phyloP scores from a whole-genome alignment of 2,329 filamentous ascomycete species.

The Trichoderma breve region DNA sequence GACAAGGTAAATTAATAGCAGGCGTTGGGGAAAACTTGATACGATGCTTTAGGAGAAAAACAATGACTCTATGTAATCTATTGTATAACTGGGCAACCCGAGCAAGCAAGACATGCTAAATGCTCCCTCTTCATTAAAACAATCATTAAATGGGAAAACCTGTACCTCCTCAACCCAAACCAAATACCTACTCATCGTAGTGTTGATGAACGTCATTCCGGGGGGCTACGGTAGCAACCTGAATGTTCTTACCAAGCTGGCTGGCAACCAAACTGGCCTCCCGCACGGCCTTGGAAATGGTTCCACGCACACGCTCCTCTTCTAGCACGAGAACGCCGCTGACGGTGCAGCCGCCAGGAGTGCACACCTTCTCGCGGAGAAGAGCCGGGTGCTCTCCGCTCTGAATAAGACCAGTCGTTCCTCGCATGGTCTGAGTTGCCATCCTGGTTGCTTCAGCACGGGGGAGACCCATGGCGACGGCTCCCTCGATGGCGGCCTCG shows the following conservation, averaged over 20 bases:
- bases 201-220: conserved; percentile 23
- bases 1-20: neutral
- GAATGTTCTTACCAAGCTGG: conserved; percentile 49
- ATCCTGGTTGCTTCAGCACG: conserved; percentile 70
- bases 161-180: neutral
- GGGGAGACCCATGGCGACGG: conserved; percentile 74
- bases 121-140: neutral
- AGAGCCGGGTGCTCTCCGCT: conserved; percentile 73
- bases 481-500: conserved; percentile 73
- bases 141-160: neutral
- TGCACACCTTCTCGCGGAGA: conserved; percentile 72
- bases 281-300: conserved; percentile 64
- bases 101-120: conserved; percentile 8
- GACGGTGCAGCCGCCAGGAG: conserved; percentile 76
- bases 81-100: conserved; percentile 13
- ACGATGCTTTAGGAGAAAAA: conserved; percentile 1
- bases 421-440: conserved; percentile 77
- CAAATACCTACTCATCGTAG: neutral
- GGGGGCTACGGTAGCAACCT: conserved; percentile 38
- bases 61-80: conserved; percentile 20
- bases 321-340: conserved; percentile 71
- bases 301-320: conserved; percentile 67
- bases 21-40: conserved; percentile 10
- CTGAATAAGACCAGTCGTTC: conserved; percentile 67
- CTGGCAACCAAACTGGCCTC: conserved; percentile 70